These are phyloP conservation scores for Phoma sp. DNA, from an alignment of 2,329 filamentous ascomycete species.

Conservation along the genomic window DNA sequence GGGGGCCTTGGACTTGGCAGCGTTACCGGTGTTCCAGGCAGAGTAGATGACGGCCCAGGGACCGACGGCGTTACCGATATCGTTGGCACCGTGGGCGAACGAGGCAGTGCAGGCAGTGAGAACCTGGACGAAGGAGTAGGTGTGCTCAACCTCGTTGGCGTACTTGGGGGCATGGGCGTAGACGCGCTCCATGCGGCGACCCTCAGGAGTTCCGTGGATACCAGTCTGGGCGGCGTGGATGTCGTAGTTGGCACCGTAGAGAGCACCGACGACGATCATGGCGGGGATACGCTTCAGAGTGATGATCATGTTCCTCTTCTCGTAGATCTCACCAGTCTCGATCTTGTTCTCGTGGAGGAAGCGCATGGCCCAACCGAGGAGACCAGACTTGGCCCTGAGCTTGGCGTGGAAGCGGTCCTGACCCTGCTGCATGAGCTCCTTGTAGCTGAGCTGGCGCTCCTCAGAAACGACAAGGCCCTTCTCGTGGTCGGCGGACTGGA, in stretches of 20 bases:
- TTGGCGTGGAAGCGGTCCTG: conserved; percentile 66
- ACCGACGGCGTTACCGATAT: conserved; percentile 53
- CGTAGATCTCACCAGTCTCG: conserved; percentile 75
- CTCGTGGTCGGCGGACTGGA: conserved; percentile 36
- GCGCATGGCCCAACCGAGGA: conserved; percentile 84
- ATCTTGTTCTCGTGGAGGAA: conserved; percentile 75
- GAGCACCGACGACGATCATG: conserved; percentile 63
- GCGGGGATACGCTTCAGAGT: conserved; percentile 72
- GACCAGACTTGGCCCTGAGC: conserved; percentile 67
- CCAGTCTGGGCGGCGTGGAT: conserved; percentile 79
- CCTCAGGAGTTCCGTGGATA: conserved; percentile 73
- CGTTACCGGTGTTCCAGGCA: conserved; percentile 63
- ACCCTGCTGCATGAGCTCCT: conserved; percentile 64
- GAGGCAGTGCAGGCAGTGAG: conserved; percentile 52
- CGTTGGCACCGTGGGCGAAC: conserved; percentile 73
- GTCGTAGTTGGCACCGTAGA: conserved; percentile 82
- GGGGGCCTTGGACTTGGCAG: conserved; percentile 65
- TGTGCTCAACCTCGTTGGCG: conserved; percentile 47
- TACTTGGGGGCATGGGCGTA: conserved; percentile 58
- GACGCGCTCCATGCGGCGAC: conserved; percentile 71
- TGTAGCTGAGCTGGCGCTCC: conserved; percentile 62
- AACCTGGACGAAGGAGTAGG: conserved; percentile 59
- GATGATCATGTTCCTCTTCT: conserved; percentile 71
- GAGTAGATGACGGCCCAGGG: conserved; percentile 48
- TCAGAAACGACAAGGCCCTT: conserved; percentile 50